These are phyloP conservation scores for Ophiobolus disseminans DNA, from an alignment of 2,329 filamentous ascomycete genomes.

Conservation along the genomic window DNA sequence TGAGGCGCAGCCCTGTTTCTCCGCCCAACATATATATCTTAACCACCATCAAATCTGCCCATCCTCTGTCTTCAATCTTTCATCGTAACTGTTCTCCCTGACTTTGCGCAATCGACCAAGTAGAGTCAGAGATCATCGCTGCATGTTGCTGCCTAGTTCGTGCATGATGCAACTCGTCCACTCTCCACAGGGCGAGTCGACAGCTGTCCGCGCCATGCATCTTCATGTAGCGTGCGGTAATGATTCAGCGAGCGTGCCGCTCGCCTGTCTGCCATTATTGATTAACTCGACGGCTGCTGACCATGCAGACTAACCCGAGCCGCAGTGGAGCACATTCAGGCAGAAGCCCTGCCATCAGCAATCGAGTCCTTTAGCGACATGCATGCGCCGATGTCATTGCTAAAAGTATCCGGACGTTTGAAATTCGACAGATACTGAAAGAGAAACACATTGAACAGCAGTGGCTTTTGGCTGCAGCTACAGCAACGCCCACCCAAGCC, in stretches of 20 bases:
- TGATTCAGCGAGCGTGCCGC: not conserved
- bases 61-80: not conserved
- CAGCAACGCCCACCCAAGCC: constrained; percentile 6
- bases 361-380: constrained; percentile 18
- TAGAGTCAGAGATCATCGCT: no score
- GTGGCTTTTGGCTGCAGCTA: not conserved
- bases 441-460: not conserved
- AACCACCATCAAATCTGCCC: constrained; percentile 2
- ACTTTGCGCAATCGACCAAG: no score
- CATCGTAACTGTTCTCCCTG: not conserved
- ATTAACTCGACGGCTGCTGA: constrained; percentile 25
- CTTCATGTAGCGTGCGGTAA: constrained; percentile 11
- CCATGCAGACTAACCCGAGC: constrained; percentile 28
- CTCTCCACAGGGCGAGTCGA: constrained; percentile 18
- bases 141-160: constrained; percentile 27
- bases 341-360: constrained; percentile 24
- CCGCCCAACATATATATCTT: constrained; percentile 28
- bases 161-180: constrained; percentile 28
- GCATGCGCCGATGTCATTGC: constrained; percentile 24
- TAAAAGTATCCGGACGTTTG: constrained; percentile 8
- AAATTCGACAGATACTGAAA: constrained; percentile 4
- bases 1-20: constrained; percentile 44
- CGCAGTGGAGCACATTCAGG: constrained; percentile 26
- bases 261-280: not conserved
- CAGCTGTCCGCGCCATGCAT: constrained; percentile 16